Conservation (phyloP, 2,329 filamentous ascomycete genomes). For the Fonsecaea pedrosoi region DNA sequence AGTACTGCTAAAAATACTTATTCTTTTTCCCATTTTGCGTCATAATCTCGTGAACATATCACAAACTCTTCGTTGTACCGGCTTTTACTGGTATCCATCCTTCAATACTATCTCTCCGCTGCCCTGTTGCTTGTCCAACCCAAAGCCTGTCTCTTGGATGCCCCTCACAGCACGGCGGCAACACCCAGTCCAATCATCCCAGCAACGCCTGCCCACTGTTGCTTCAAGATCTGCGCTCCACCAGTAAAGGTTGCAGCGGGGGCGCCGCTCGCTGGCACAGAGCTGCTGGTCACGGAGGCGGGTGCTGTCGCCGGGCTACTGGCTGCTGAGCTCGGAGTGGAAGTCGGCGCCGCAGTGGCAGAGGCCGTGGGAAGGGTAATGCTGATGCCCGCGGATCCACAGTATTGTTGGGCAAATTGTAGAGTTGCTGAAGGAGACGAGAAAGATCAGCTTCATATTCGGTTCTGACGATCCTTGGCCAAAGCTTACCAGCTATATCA, state of each 20-base stretch:
- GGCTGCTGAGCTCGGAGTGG: conserved; percentile 15
- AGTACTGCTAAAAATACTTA: neutral
- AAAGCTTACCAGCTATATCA: conserved; percentile 29
- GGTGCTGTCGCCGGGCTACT: conserved; percentile 11
- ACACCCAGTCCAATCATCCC: conserved; percentile 30
- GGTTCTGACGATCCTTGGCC: too few species aligned
- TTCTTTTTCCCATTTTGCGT: neutral
- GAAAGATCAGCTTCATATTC: neutral
- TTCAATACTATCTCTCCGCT: neutral
- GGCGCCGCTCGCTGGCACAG: conserved; percentile 17
- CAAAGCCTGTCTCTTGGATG: conserved; percentile 39
- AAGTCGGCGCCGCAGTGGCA: conserved; percentile 13
- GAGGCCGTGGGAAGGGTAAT: conserved; percentile 45
- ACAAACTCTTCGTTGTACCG: neutral
- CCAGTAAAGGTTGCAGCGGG: conserved; percentile 28
- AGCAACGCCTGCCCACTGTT: conserved; percentile 30
- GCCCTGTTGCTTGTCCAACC: neutral
- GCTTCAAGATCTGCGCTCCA: conserved; percentile 27
- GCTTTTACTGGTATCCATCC: neutral
- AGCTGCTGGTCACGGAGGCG: conserved; percentile 14
- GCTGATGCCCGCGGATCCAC: conserved; percentile 27
- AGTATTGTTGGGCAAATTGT: conserved; percentile 28
- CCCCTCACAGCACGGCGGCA: conserved; percentile 28
- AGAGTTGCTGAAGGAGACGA: conserved; percentile 30
- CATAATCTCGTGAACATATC: neutral